Conservation (phyloP, 1,284 basidiomycete species). For the Amylostereum areolatum region DNA sequence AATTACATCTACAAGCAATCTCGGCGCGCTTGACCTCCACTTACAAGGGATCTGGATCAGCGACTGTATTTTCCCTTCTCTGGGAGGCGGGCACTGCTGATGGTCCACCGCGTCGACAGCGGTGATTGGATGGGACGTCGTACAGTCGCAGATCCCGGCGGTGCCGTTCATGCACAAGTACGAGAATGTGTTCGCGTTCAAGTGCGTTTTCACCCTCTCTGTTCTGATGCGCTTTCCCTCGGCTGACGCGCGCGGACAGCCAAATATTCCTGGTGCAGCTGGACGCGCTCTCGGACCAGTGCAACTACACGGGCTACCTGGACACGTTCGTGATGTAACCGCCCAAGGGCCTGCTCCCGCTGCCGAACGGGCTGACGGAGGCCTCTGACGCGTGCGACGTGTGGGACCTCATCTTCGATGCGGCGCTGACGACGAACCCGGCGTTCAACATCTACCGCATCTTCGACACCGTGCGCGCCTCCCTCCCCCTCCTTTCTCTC, state of each 20-base stretch:
- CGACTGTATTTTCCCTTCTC: conserved; percentile 41
- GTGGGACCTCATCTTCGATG: conserved; percentile 58
- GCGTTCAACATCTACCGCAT: conserved; percentile 75
- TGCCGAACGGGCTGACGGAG: conserved; percentile 42
- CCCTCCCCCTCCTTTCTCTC: background rate
- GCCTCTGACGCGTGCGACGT: conserved; percentile 52
- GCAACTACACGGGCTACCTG: conserved; percentile 60
- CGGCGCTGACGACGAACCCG: conserved; percentile 57
- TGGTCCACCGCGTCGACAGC: conserved; percentile 28
- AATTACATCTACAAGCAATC: conserved; percentile 56
- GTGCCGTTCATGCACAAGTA: conserved; percentile 61
- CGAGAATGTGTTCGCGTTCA: conserved; percentile 52
- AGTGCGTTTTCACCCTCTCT: conserved; percentile 29
- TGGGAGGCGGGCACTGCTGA: conserved; percentile 14
- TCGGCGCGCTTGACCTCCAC: conserved; percentile 39
- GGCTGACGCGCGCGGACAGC: conserved; percentile 24
- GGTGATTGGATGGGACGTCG: conserved; percentile 49
- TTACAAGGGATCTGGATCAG: conserved; percentile 63
- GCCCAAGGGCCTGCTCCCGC: conserved; percentile 52
- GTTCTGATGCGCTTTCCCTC: background rate
- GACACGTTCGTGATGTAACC: conserved; percentile 62
- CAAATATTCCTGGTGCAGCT: conserved; percentile 55
- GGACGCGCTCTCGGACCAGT: conserved; percentile 41
- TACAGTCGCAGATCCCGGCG: conserved; percentile 57
- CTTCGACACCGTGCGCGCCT: conserved; percentile 50